Percentiles rank a stretch among this genome's conserved stretches.
Evolutionary conservation across 352 stramenopile species (phyloP).

Genomic region (Aphanomyces stellatus): DNA sequence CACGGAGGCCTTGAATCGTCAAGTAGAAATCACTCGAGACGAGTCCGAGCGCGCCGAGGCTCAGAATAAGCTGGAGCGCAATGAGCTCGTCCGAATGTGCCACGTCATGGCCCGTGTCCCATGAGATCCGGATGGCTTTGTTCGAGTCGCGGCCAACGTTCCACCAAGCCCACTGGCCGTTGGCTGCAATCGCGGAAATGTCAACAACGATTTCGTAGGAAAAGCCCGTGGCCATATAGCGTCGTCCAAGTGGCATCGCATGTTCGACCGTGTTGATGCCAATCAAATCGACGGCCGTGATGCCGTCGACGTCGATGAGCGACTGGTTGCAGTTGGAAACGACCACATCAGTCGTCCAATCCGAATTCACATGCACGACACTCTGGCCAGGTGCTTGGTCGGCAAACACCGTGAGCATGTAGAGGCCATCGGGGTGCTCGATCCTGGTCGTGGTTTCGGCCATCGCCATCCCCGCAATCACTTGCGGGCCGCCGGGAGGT

Average conservation of each 20-base stretch:
- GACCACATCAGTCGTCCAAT: background rate
- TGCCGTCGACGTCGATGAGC: background rate
- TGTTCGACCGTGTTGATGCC: conserved; percentile 9
- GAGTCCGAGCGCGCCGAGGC: background rate
- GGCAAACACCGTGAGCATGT: background rate
- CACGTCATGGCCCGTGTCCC: conserved; percentile 5
- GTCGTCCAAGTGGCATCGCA: background rate
- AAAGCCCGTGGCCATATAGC: background rate
- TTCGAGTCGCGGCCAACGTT: background rate
- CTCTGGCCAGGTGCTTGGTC: background rate
- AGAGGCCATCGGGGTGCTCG: background rate
- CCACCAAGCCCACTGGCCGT: background rate
- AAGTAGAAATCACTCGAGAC: background rate
- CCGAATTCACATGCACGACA: background rate
- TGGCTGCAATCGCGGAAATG: background rate
- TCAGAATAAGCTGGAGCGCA: background rate
- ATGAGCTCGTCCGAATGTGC: background rate
- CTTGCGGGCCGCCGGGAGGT: background rate
- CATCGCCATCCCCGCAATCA: background rate
- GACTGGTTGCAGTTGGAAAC: background rate
- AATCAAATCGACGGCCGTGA: background rate
- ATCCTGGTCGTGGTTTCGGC: background rate
- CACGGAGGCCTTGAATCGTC: background rate
- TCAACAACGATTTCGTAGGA: background rate
- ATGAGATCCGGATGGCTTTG: background rate